Conservation (phyloP, 371 early-diverging fungal genomes). For the Rhizomucor pusillus region DNA sequence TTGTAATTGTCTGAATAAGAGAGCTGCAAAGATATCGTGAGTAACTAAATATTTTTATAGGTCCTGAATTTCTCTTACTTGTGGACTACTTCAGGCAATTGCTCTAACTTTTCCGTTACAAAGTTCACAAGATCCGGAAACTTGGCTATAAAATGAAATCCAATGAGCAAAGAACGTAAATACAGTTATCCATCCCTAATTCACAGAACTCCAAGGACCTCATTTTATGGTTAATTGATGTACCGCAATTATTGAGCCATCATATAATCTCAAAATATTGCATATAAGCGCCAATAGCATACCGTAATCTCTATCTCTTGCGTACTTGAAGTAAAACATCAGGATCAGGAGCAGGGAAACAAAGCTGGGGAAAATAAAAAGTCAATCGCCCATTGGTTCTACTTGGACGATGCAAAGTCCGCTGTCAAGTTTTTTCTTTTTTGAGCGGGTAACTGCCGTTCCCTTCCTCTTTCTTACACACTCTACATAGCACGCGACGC, state of each 20-base stretch:
- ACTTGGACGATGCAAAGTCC: too few relatives aligned
- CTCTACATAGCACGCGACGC: neutral
- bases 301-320: neutral
- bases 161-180: too few relatives aligned
- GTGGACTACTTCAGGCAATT: constrained; percentile 66
- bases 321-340: constrained; percentile 61
- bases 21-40: constrained; percentile 48
- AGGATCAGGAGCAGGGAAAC: too few relatives aligned
- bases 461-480: constrained; percentile 1
- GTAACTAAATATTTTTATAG: too few relatives aligned
- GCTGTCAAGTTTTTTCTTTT: too few relatives aligned
- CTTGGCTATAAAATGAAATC: constrained; percentile 40
- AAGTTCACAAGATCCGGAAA: constrained; percentile 62
- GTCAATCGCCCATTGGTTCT: too few relatives aligned
- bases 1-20: constrained; percentile 66
- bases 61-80: constrained; percentile 44
- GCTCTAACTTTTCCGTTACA: constrained; percentile 57
- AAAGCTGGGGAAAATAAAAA: too few relatives aligned
- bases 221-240: constrained; percentile 42
- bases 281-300: neutral
- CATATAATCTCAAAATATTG: constrained; percentile 44
- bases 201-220: constrained; percentile 62
- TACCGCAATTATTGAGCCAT: constrained; percentile 59
- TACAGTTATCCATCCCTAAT: neutral
- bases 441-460: neutral